These are phyloP conservation scores for Irpex sp. DNA, from an alignment of 1,284 basidiomycete species.

Conservation along the genomic window DNA sequence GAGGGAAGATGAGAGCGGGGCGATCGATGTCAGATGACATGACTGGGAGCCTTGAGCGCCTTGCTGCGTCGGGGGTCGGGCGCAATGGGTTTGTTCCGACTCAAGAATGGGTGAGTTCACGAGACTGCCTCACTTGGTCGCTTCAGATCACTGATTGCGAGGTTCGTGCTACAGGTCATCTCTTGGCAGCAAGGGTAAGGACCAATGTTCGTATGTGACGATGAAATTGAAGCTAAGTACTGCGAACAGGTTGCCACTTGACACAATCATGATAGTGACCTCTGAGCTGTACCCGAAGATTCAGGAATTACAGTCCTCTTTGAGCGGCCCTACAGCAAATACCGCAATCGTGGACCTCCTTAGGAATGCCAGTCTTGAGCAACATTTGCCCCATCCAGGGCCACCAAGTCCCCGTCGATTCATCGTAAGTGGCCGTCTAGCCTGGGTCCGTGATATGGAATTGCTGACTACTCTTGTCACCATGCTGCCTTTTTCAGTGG, in stretches of 20 bases:
- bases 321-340: slow-evolving; percentile 59
- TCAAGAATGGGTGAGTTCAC: slow-evolving; percentile 82
- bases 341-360: slow-evolving; percentile 70
- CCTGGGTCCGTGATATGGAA: too few species aligned
- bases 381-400: slow-evolving; percentile 70
- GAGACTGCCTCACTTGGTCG: background rate
- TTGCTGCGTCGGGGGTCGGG: slow-evolving; percentile 67
- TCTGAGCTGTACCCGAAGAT: slow-evolving; percentile 85
- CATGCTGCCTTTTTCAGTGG: slow-evolving; percentile 53
- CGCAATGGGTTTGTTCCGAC: slow-evolving; percentile 90
- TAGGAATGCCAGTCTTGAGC: slow-evolving; percentile 54
- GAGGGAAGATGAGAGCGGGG: slow-evolving; percentile 82
- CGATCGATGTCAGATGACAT: slow-evolving; percentile 60
- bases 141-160: background rate
- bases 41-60: slow-evolving; percentile 54
- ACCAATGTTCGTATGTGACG: slow-evolving; percentile 3
- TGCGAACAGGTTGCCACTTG: slow-evolving; percentile 69
- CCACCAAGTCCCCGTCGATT: slow-evolving; percentile 70
- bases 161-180: slow-evolving; percentile 47
- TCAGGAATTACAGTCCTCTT: slow-evolving; percentile 72
- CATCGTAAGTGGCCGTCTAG: slow-evolving; percentile 43
- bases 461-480: too few species aligned
- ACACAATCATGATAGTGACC: slow-evolving; percentile 79
- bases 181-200: slow-evolving; percentile 85
- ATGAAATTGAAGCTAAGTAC: slow-evolving; percentile 6